A percentile compares a stretch with the other conserved stretches of the same genome.
These are phyloP conservation scores for Diaporthe citri DNA, from an alignment of 2,329 filamentous ascomycete species.

Conservation along the genomic window DNA sequence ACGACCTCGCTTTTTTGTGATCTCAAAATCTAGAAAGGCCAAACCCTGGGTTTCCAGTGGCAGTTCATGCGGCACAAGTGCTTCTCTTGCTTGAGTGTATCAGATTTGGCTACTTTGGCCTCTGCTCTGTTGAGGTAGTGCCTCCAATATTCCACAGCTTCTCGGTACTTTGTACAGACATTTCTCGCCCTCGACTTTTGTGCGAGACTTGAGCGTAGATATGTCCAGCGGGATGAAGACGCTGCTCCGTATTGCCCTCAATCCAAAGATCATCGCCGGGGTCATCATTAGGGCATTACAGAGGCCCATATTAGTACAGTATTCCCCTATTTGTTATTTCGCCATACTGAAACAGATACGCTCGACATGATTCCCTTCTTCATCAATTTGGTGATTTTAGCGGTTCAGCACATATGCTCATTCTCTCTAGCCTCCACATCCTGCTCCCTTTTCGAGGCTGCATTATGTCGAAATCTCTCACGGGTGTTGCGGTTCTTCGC, in stretches of 20 bases:
- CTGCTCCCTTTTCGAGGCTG: not conserved
- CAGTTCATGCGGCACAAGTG: not conserved
- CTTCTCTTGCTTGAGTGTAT: no score
- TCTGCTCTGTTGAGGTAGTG: not conserved
- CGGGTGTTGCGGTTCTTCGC: not conserved
- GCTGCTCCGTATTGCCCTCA: not conserved
- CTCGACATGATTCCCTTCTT: not conserved
- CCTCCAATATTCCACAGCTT: not conserved
- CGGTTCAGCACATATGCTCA: not conserved
- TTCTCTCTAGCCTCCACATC: not conserved
- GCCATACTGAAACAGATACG: not conserved
- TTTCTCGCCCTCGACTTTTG: not conserved
- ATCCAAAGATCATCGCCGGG: not conserved
- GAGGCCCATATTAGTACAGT: not conserved
- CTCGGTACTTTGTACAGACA: not conserved
- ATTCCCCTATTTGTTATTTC: no score
- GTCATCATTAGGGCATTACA: not conserved
- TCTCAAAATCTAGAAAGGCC: not conserved
- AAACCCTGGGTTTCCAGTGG: not conserved
- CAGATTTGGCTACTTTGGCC: not conserved
- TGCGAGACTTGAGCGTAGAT: not conserved
- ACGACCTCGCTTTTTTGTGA: not conserved
- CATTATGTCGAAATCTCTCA: no score
- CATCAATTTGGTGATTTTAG: not conserved
- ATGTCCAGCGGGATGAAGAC: not conserved